Evolutionary conservation across 208 protist species (phyloP), one percentile per base, ranked within the genome.

Genomic region (Willaertia magna): DNA sequence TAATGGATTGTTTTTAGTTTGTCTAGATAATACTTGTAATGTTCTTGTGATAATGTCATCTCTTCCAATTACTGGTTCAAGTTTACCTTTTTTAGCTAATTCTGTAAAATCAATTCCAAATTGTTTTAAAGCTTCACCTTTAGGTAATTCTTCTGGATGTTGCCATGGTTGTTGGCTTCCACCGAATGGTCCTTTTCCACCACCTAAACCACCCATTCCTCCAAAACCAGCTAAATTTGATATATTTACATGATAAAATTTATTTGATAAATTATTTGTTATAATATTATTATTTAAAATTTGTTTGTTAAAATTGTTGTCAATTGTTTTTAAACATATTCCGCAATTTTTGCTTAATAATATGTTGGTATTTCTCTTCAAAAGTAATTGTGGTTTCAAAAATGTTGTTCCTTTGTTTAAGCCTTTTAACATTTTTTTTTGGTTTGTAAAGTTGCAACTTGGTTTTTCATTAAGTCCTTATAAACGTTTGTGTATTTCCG

Each of bases 1-100:
- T 0, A 97, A 91, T 34, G 96, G 96, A 85, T 98, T 98, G 90
- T 97, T 98, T 88, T 98, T 98, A 39, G 94, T 98, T 67, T 95
- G 89, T 30, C 94, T 78, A 39, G 49, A 44, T 40, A 88, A 40
- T 1, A 88, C 94, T 88, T 74, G 46, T 0, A 97, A 93, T 2
- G 93, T 87, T n/a, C 95, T 85, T 14, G 95, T 85, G 51, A 98
- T 96, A 82, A 98, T 96, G 20, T 97, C 94, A 84, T 97, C 94
- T 74, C 96, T 87, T 18, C 94, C 95, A 79, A 97, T 96, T 47
- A 97, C 94, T 14, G 94, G 94, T 86, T 96, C 94, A 18, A 95
- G 88, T 86, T 94, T 92, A 30, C 93, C 93, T 4, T 90, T 51
- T 49, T 78, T 51, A 34, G 94, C 94, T 22, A 84, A 74, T 52